A percentile compares a stretch with the other conserved stretches of the same genome.
These are phyloP conservation scores for Sporothrix pseudoabietina DNA, from an alignment of 2,329 filamentous ascomycete genomes.

Conservation along the genomic window DNA sequence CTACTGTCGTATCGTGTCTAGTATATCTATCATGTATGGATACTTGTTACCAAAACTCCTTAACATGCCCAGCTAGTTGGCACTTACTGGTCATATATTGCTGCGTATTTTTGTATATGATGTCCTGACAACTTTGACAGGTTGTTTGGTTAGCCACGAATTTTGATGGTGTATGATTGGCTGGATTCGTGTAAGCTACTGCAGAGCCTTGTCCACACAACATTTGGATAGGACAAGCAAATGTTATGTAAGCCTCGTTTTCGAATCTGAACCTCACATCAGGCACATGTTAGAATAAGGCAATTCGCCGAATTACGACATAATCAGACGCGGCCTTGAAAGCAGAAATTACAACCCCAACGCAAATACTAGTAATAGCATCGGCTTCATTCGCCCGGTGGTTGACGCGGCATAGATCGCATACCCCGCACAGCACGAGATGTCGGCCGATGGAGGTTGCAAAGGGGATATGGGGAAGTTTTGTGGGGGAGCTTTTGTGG, in stretches of 20 bases:
- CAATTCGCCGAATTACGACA: not conserved
- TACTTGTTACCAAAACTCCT: too few relatives aligned
- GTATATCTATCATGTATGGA: too few relatives aligned
- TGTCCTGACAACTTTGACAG: too few relatives aligned
- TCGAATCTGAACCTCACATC: not conserved
- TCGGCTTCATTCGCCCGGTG: conserved; percentile 7
- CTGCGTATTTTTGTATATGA: too few relatives aligned
- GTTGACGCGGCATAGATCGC: not conserved
- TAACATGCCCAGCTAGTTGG: too few relatives aligned
- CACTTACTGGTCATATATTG: too few relatives aligned
- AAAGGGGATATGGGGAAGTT: not conserved
- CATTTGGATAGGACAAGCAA: too few relatives aligned
- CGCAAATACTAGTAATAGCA: not conserved
- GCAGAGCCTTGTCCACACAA: too few relatives aligned
- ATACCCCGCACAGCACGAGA: not conserved
- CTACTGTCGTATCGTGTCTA: too few relatives aligned
- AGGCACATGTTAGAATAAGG: not conserved
- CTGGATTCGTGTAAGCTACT: not conserved
- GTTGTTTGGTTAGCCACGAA: too few relatives aligned
- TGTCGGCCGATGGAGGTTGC: not conserved
- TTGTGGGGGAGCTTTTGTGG: not conserved
- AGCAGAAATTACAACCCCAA: not conserved
- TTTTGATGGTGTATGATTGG: not conserved
- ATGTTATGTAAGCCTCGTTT: not conserved
- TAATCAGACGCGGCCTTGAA: not conserved